Percentiles rank a stretch among this genome's conserved stretches.
Conservation (phyloP, 2,329 filamentous ascomycete genomes). For the Geosmithia flava region DNA sequence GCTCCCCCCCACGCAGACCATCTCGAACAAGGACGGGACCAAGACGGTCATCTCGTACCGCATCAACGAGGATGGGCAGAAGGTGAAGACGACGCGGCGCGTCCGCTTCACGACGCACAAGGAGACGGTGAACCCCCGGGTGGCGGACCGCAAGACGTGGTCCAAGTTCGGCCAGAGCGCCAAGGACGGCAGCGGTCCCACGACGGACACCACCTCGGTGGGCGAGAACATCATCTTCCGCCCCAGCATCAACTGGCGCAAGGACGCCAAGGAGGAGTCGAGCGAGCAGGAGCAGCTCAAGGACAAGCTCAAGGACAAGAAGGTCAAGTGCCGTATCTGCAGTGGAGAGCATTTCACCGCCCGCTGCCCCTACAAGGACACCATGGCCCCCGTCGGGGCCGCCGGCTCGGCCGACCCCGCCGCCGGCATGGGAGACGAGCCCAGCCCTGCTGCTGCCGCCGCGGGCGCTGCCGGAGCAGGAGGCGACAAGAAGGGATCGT, state of each 20-base stretch:
- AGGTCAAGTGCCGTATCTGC: slow-evolving; percentile 99
- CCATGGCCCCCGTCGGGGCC: slow-evolving; percentile 80
- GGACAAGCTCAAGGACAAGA: slow-evolving; percentile 91
- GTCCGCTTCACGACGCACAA: slow-evolving; percentile 87
- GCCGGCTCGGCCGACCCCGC: slow-evolving; percentile 39
- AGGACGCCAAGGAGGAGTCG: slow-evolving; percentile 72
- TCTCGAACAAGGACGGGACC: slow-evolving; percentile 95
- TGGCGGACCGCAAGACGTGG: slow-evolving; percentile 91
- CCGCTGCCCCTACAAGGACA: slow-evolving; percentile 98
- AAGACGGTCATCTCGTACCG: slow-evolving; percentile 89
- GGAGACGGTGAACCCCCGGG: slow-evolving; percentile 89
- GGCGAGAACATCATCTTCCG: slow-evolving; percentile 98
- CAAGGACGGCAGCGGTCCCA: slow-evolving; percentile 72
- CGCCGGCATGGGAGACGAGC: slow-evolving; percentile 40
- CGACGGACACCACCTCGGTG: slow-evolving; percentile 79
- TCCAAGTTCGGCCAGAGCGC: slow-evolving; percentile 84
- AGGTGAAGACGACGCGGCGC: slow-evolving; percentile 93
- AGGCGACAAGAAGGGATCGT: slow-evolving; percentile 63
- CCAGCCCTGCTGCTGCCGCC: slow-evolving; percentile 27
- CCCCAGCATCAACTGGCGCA: slow-evolving; percentile 87
- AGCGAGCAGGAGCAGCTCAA: slow-evolving; percentile 63
- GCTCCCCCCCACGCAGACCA: slow-evolving; percentile 78
- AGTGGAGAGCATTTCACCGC: slow-evolving; percentile 98
- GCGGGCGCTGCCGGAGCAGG: slow-evolving; percentile 44
- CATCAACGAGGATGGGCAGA: slow-evolving; percentile 86